phyloP scores from a whole-genome alignment of 2,329 filamentous ascomycete genomes.

The Davidsoniella neocaledoniae region DNA sequence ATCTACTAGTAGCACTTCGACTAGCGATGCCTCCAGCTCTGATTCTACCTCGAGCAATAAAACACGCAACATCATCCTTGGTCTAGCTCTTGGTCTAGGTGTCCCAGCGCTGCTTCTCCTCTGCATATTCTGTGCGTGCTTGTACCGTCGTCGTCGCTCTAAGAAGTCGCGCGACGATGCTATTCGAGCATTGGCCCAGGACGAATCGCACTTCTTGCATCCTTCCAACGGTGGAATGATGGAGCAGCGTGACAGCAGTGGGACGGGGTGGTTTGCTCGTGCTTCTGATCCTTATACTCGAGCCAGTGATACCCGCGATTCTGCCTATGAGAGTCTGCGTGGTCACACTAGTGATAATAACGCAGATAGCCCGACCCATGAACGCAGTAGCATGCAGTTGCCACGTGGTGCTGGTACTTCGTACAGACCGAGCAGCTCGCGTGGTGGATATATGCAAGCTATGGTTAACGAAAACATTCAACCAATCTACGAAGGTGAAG shows the following conservation, averaged over 20 bases:
- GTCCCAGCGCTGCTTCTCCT: constrained; percentile 32
- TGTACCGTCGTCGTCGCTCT: constrained; percentile 21
- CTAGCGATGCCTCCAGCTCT: not conserved
- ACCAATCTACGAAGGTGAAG: constrained; percentile 42
- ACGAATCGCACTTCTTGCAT: constrained; percentile 28
- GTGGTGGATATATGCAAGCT: constrained; percentile 14
- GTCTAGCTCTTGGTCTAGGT: constrained; percentile 49
- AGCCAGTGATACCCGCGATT: constrained; percentile 13
- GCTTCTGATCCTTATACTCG: constrained; percentile 1
- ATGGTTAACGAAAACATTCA: constrained; percentile 26
- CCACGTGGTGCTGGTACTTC: not conserved
- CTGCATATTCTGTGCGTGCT: constrained; percentile 32
- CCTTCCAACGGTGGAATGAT: constrained; percentile 22
- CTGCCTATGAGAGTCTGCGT: constrained; percentile 27
- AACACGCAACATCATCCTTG: constrained; percentile 32
- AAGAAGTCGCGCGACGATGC: constrained; percentile 27
- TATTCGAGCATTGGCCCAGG: constrained; percentile 32
- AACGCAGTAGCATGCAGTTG: constrained; percentile 15
- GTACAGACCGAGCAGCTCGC: constrained; percentile 8
- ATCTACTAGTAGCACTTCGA: constrained; percentile 10
- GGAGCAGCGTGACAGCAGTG: constrained; percentile 22
- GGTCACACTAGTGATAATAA: constrained; percentile 16
- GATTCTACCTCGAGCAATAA: constrained; percentile 2
- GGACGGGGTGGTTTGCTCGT: constrained; percentile 19
- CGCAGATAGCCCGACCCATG: constrained; percentile 18